phyloP scores from a whole-genome alignment of 2,329 filamentous ascomycete genomes.

The Pseudogymnoascus destructans region DNA sequence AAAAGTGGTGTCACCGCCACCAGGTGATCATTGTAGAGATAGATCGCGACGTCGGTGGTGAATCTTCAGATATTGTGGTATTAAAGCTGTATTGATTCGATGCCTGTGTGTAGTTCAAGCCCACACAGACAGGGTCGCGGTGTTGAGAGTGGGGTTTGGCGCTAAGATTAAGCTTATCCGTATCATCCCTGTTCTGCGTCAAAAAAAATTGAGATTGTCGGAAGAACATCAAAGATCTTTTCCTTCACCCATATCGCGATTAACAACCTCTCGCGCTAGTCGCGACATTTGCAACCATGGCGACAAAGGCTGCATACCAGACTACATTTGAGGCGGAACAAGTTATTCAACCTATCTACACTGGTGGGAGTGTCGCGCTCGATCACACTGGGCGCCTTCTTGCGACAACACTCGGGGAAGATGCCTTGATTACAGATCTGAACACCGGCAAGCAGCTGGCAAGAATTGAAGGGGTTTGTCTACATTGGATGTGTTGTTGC shows the following conservation, averaged over 20 bases:
- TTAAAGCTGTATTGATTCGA: neutral
- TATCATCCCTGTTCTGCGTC: conserved; percentile 8
- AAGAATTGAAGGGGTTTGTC: conserved; percentile 68
- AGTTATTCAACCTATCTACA: conserved; percentile 86
- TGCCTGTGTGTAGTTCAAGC: neutral
- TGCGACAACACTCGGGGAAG: conserved; percentile 81
- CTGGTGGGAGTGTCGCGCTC: conserved; percentile 75
- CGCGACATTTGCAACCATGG: conserved; percentile 34
- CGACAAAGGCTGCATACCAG: conserved; percentile 52
- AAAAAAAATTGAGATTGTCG: conserved; percentile 9
- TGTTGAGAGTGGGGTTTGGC: conserved; percentile 7
- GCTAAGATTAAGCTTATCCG: conserved; percentile 12
- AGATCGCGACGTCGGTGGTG: neutral
- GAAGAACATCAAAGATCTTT: conserved; percentile 8
- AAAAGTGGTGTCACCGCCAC: neutral
- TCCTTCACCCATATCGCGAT: neutral
- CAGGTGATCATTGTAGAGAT: neutral
- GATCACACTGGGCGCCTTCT: conserved; percentile 71
- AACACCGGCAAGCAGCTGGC: conserved; percentile 70
- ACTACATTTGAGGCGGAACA: conserved; percentile 79
- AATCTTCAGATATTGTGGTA: neutral
- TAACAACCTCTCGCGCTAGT: neutral
- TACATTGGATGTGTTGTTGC: conserved; percentile 9
- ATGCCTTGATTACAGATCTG: conserved; percentile 77
- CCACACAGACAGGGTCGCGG: neutral